Evolutionary conservation across 371 early-diverging fungal species (phyloP).

Genomic region (Phascolomyces articulosus): DNA sequence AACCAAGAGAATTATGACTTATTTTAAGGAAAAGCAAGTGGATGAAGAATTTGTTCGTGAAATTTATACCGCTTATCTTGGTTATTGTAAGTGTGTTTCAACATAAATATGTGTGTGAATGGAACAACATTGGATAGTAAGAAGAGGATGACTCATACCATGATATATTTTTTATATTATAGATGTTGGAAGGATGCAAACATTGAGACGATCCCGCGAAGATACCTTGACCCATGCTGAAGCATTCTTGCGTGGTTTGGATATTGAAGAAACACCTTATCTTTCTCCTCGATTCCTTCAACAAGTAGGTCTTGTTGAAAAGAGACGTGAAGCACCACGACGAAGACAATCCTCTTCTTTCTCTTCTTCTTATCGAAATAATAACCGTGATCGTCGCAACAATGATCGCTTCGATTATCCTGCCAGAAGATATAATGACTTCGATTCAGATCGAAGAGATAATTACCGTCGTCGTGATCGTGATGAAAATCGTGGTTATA

Average conservation of each 20-base stretch:
- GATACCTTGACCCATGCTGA: constrained; percentile 43
- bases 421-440: neutral
- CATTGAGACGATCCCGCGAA: constrained; percentile 43
- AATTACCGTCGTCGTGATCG: neutral
- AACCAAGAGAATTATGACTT: constrained; percentile 20
- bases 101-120: too few species aligned
- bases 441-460: neutral
- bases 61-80: constrained; percentile 67
- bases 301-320: constrained; percentile 47
- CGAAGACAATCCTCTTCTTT: too few species aligned
- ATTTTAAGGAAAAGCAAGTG: constrained; percentile 21
- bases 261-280: constrained; percentile 53
- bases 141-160: too few species aligned
- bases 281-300: constrained; percentile 48
- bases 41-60: constrained; percentile 57
- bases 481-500: neutral
- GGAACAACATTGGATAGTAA: too few species aligned
- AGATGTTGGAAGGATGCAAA: constrained; percentile 44
- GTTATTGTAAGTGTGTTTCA: constrained; percentile 62
- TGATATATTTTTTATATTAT: too few species aligned
- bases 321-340: neutral
- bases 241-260: constrained; percentile 42
- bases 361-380: neutral
- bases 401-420: neutral
- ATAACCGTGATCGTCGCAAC: neutral